A percentile compares a stretch with the other conserved stretches of the same genome.
These are phyloP conservation scores for Trichoderma atroviride DNA, from an alignment of 2,329 filamentous ascomycete species.

Conservation along the genomic window DNA sequence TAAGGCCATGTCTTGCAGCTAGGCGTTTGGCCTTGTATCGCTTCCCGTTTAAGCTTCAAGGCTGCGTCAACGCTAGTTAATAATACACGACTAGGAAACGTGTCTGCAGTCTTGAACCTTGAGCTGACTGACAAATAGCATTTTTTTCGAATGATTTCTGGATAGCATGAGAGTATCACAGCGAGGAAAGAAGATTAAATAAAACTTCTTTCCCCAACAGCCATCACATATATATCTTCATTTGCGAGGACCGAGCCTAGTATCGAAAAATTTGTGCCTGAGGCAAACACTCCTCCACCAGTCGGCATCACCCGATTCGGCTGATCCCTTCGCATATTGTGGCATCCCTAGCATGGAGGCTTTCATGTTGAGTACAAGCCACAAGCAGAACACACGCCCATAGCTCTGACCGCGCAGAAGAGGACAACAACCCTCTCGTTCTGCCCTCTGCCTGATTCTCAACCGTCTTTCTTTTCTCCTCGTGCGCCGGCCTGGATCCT, in stretches of 20 bases:
- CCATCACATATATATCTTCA: neutral
- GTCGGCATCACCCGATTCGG: slow-evolving; percentile 9
- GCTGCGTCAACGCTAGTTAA: neutral
- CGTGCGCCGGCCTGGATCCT: neutral
- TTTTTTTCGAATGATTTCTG: neutral
- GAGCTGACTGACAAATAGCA: neutral
- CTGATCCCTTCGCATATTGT: slow-evolving; percentile 15
- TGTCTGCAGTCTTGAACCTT: neutral
- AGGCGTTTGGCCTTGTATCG: neutral
- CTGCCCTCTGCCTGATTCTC: neutral
- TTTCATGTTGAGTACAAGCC: slow-evolving; percentile 12
- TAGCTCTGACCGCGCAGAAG: neutral
- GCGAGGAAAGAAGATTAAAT: neutral
- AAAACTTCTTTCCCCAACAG: neutral
- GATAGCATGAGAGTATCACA: neutral
- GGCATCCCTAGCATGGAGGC: slow-evolving; percentile 21
- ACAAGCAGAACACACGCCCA: neutral
- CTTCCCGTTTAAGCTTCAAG: neutral
- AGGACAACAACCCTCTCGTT: neutral
- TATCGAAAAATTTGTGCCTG: neutral
- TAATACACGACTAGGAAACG: neutral
- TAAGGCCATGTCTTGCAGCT: neutral
- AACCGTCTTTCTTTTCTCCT: neutral
- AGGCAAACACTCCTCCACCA: neutral
- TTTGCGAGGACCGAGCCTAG: neutral